A percentile compares a stretch with the other conserved stretches of the same genome.
These are phyloP conservation scores for Paramecium bursaria DNA, from an alignment of 73 alveolate genomes.

Conservation along the genomic window DNA sequence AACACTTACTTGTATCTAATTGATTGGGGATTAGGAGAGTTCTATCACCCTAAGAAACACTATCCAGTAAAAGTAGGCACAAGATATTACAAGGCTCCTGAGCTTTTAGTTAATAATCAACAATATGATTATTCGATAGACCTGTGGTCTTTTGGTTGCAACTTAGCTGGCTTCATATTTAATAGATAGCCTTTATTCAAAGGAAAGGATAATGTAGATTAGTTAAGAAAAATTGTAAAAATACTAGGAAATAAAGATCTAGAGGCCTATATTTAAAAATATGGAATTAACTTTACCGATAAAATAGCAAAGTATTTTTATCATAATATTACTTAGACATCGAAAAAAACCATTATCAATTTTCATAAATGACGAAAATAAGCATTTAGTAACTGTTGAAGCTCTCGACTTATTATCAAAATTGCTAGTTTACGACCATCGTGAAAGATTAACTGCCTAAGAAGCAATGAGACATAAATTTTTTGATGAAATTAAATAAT, in stretches of 20 bases:
- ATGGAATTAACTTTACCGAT: slow-evolving; percentile 65
- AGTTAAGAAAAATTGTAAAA: slow-evolving; percentile 73
- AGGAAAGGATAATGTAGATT: slow-evolving; percentile 79
- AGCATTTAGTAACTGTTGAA: slow-evolving; percentile 78
- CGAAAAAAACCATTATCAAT: slow-evolving; percentile 79
- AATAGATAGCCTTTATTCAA: slow-evolving; percentile 82
- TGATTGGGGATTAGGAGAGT: slow-evolving; percentile 92
- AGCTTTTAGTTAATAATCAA: slow-evolving; percentile 77
- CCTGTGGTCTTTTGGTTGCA: slow-evolving; percentile 88
- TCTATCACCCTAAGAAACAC: slow-evolving; percentile 75
- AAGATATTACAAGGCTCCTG: slow-evolving; percentile 87
- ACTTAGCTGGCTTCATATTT: slow-evolving; percentile 84
- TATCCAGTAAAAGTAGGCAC: slow-evolving; percentile 85
- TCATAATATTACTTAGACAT: slow-evolving; percentile 63
- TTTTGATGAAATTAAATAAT: slow-evolving; percentile 1
- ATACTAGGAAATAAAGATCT: slow-evolving; percentile 80
- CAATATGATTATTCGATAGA: slow-evolving; percentile 83
- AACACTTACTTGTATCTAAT: slow-evolving; percentile 73
- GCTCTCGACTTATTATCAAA: slow-evolving; percentile 84
- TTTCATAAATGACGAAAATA: slow-evolving; percentile 77
- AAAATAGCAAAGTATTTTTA: slow-evolving; percentile 16
- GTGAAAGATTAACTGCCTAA: slow-evolving; percentile 20
- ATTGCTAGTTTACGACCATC: slow-evolving; percentile 84
- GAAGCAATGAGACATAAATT: slow-evolving; percentile 45
- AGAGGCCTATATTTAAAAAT: slow-evolving; percentile 72